phyloP scores from a whole-genome alignment of 2,329 filamentous ascomycete genomes.

The Westerdykella aurantiaca region DNA sequence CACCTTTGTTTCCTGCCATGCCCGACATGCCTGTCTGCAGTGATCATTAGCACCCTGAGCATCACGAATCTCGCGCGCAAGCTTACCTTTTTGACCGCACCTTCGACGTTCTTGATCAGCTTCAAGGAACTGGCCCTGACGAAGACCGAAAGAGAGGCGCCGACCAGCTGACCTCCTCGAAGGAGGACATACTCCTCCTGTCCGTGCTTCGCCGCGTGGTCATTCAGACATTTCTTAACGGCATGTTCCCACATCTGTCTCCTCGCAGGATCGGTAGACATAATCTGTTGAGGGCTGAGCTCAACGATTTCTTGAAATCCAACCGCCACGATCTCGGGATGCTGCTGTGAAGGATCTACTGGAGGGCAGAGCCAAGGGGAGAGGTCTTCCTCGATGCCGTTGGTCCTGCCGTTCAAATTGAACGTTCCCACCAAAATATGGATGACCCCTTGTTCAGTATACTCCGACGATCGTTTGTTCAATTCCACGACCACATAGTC shows the following conservation, averaged over 20 bases:
- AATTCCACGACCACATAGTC: slow-evolving; percentile 81
- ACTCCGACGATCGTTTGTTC: slow-evolving; percentile 61
- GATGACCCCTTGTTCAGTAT: slow-evolving; percentile 66
- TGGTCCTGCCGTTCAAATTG: slow-evolving; percentile 84
- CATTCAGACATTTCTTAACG: slow-evolving; percentile 72
- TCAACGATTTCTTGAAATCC: slow-evolving; percentile 99
- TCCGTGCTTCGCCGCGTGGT: slow-evolving; percentile 57
- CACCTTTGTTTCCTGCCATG: slow-evolving; percentile 96
- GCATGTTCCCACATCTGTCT: slow-evolving; percentile 82
- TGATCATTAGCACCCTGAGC: slow-evolving; percentile 11
- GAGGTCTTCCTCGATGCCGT: slow-evolving; percentile 72
- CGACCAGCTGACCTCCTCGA: slow-evolving; percentile 88
- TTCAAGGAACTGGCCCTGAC: slow-evolving; percentile 71
- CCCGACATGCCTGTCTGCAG: slow-evolving; percentile 77
- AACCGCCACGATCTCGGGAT: slow-evolving; percentile 81
- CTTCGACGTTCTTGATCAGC: slow-evolving; percentile 94
- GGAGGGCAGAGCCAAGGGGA: slow-evolving; percentile 79
- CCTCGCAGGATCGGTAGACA: slow-evolving; percentile 89
- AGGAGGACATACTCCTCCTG: slow-evolving; percentile 81
- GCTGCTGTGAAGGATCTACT: slow-evolving; percentile 49
- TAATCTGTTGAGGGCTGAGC: slow-evolving; percentile 93
- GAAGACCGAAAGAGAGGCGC: slow-evolving; percentile 86
- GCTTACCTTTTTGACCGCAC: slow-evolving; percentile 76
- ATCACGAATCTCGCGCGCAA: neutral
- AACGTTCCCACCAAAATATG: slow-evolving; percentile 84